Evolutionary conservation across 495 filamentous ascomycete genomes (phyloP).

Genomic region (Hyphodiscus hymeniophilus): DNA sequence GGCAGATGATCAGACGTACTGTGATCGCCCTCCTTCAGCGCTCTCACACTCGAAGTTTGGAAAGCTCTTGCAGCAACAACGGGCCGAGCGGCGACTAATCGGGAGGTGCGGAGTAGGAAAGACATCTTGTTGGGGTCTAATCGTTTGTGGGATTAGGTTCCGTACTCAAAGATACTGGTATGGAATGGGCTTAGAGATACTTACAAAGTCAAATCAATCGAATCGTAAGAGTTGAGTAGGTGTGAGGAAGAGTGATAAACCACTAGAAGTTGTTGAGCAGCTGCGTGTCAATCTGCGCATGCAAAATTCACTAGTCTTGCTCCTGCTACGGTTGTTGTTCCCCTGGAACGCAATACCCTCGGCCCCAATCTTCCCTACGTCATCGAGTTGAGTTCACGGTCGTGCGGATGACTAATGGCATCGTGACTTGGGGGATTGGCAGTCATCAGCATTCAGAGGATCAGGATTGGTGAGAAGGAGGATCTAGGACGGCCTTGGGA

Average conservation of each 20-base stretch:
- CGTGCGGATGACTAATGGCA: too few relatives aligned
- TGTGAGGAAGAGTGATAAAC: too few relatives aligned
- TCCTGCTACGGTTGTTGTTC: too few relatives aligned
- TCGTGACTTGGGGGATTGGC: not conserved
- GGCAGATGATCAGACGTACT: conserved; percentile 15
- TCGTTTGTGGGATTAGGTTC: not conserved
- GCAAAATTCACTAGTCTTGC: not conserved
- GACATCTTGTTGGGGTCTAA: conserved; percentile 16
- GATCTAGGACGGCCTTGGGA: too few relatives aligned
- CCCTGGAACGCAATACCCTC: conserved; percentile 1
- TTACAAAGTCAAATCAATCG: too few relatives aligned
- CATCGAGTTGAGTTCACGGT: not conserved
- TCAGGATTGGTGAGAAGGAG: conserved; percentile 1
- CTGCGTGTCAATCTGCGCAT: not conserved
- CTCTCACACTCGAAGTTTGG: not conserved
- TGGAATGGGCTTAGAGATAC: too few relatives aligned
- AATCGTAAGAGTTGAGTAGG: too few relatives aligned
- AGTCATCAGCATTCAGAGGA: conserved; percentile 2
- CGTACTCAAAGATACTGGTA: too few relatives aligned
- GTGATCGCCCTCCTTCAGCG: conserved; percentile 21
- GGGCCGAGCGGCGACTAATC: conserved; percentile 2
- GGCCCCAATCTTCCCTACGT: not conserved
- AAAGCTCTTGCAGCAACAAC: conserved; percentile 6
- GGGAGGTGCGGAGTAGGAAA: conserved; percentile 14
- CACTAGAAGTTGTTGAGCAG: not conserved